phyloP scores from a whole-genome alignment of 106 monocot genomes.

The Acorus calamus region DNA sequence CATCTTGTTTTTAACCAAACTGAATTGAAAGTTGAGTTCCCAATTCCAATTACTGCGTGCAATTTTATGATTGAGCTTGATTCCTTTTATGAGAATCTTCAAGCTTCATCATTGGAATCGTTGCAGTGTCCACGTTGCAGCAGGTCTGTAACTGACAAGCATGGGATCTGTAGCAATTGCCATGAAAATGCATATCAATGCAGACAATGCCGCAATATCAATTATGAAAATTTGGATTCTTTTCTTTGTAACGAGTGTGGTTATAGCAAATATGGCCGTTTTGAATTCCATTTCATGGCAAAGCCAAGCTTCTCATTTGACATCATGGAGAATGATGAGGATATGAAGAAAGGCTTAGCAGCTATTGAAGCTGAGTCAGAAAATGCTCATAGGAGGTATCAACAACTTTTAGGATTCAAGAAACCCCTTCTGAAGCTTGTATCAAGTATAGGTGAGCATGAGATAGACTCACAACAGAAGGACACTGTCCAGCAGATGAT shows the following conservation, averaged over 20 bases:
- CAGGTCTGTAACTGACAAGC: conserved; percentile 92
- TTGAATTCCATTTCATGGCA: conserved; percentile 98
- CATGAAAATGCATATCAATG: conserved; percentile 99
- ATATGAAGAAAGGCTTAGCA: conserved; percentile 91
- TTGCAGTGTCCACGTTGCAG: conserved; percentile 97
- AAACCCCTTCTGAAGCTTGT: conserved; percentile 93
- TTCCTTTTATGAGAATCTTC: conserved; percentile 98
- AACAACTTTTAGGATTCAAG: conserved; percentile 96
- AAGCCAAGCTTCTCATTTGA: conserved; percentile 95
- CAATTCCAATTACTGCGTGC: conserved; percentile 98
- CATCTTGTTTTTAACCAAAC: conserved; percentile 92
- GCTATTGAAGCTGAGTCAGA: conserved; percentile 96
- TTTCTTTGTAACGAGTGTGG: conserved; percentile 99
- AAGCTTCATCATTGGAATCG: conserved; percentile 93
- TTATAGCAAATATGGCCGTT: conserved; percentile 99
- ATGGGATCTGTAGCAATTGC: conserved; percentile 98
- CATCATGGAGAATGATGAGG: conserved; percentile 96
- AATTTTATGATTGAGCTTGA: conserved; percentile 99
- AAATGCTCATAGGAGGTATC: conserved; percentile 96
- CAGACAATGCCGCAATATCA: conserved; percentile 94
- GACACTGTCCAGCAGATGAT: conserved; percentile 98
- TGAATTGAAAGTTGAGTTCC: conserved; percentile 94
- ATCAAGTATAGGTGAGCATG: conserved; percentile 93
- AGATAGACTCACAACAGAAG: conserved; percentile 94
- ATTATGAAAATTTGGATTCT: conserved; percentile 98